phyloP scores from a whole-genome alignment of 371 early-diverging fungal genomes.

The Encephalitozoon hellem region DNA sequence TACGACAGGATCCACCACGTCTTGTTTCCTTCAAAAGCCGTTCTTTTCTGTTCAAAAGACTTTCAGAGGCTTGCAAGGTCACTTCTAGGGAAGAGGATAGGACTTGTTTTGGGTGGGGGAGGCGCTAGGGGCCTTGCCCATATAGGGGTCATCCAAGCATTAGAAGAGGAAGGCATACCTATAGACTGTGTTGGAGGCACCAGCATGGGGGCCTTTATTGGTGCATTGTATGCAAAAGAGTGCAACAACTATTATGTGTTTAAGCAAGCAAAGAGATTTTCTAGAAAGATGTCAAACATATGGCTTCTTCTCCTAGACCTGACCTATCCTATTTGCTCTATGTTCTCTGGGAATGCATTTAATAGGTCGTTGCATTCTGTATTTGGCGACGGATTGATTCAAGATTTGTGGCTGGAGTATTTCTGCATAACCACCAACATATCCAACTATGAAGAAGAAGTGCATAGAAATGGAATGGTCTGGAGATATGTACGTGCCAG shows the following conservation, averaged over 20 bases:
- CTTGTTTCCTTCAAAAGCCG: constrained; percentile 11
- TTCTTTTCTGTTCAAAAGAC: constrained; percentile 59
- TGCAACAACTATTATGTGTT: constrained; percentile 74
- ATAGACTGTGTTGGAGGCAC: constrained; percentile 89
- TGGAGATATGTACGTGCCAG: constrained; percentile 94
- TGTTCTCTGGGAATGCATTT: constrained; percentile 70
- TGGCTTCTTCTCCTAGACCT: constrained; percentile 83
- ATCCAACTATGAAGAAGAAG: constrained; percentile 78
- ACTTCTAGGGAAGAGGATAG: constrained; percentile 80
- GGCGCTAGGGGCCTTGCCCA: constrained; percentile 94
- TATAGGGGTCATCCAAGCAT: constrained; percentile 81
- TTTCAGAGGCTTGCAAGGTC: constrained; percentile 76
- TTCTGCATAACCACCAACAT: constrained; percentile 93
- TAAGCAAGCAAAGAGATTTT: constrained; percentile 74
- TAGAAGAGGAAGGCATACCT: constrained; percentile 94
- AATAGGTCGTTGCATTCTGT: constrained; percentile 86
- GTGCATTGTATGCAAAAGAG: constrained; percentile 81
- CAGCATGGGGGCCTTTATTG: constrained; percentile 88
- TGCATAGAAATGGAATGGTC: constrained; percentile 77
- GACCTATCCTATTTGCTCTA: constrained; percentile 71
- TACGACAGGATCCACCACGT: constrained; percentile 16
- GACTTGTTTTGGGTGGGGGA: constrained; percentile 94
- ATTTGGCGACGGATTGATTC: constrained; percentile 79
- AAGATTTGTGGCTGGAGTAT: constrained; percentile 92
- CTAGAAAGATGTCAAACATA: constrained; percentile 68